Evolutionary conservation across 1,284 basidiomycete genomes (phyloP).

Genomic region (Lentinula novae-zelandiae): DNA sequence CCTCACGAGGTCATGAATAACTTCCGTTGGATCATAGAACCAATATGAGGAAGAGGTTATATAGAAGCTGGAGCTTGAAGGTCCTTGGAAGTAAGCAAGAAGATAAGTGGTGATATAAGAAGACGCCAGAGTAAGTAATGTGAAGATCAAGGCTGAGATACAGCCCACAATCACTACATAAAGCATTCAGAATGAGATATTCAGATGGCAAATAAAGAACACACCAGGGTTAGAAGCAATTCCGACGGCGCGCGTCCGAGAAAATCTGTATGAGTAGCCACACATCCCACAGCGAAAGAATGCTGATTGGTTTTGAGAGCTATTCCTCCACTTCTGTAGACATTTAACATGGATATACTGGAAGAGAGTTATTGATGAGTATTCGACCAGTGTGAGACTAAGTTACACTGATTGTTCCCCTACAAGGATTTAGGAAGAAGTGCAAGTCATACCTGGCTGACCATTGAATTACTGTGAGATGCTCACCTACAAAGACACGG

Average conservation of each 20-base stretch:
- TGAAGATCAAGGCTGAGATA: slow-evolving; percentile 65
- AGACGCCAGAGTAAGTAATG: slow-evolving; percentile 60
- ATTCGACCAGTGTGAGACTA: slow-evolving; percentile 2
- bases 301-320: slow-evolving; percentile 50
- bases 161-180: slow-evolving; percentile 59
- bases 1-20: slow-evolving; percentile 59
- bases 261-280: slow-evolving; percentile 68
- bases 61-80: slow-evolving; percentile 29
- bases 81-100: slow-evolving; percentile 51
- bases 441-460: background rate
- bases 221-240: slow-evolving; percentile 71
- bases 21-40: slow-evolving; percentile 54
- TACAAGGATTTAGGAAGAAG: slow-evolving; percentile 19
- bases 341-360: slow-evolving; percentile 77
- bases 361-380: slow-evolving; percentile 11
- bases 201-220: slow-evolving; percentile 17
- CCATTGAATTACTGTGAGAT: slow-evolving; percentile 7
- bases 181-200: slow-evolving; percentile 7
- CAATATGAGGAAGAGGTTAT: slow-evolving; percentile 40
- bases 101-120: slow-evolving; percentile 71
- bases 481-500: slow-evolving; percentile 58
- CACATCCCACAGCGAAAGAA: slow-evolving; percentile 78
- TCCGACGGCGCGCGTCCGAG: slow-evolving; percentile 62
- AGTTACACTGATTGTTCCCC: slow-evolving; percentile 74
- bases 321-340: slow-evolving; percentile 67